phyloP scores from a whole-genome alignment of 140 eudicot species.

The Cichorium intybus region DNA sequence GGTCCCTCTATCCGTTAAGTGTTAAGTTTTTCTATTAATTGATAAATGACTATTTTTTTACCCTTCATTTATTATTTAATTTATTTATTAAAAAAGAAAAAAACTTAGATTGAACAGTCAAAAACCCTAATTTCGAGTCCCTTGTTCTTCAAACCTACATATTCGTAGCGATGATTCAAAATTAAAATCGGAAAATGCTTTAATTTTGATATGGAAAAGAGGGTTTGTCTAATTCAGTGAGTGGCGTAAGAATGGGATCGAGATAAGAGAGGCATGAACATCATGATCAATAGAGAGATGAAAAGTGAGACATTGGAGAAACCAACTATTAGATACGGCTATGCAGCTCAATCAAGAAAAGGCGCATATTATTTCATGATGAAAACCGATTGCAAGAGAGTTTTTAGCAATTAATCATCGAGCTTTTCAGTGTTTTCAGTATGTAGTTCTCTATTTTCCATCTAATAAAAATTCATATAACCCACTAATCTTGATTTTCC shows the following conservation, averaged over 20 bases:
- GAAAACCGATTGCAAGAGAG: slow-evolving; percentile 77
- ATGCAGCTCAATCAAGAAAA: slow-evolving; percentile 82
- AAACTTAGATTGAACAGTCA: slow-evolving; percentile 19
- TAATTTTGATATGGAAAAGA: slow-evolving; percentile 12
- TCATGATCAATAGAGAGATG: slow-evolving; percentile 70
- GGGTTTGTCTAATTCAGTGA: slow-evolving; percentile 18
- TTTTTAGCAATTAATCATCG: slow-evolving; percentile 66
- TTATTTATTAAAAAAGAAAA: too few species aligned
- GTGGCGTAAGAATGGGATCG: slow-evolving; percentile 56
- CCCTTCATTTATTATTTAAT: too few species aligned
- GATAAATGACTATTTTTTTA: too few species aligned
- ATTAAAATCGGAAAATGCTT: slow-evolving; percentile 19
- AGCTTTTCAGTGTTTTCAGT: slow-evolving; percentile 84
- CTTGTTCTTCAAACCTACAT: slow-evolving; percentile 1
- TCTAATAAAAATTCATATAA: background rate
- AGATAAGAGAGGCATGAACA: slow-evolving; percentile 55
- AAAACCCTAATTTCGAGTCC: background rate
- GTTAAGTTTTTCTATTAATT: too few species aligned
- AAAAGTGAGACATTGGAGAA: slow-evolving; percentile 89
- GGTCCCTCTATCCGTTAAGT: too few species aligned
- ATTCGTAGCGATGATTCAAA: slow-evolving; percentile 9
- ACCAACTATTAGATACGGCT: slow-evolving; percentile 67
- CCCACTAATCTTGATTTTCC: background rate
- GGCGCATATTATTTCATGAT: slow-evolving; percentile 81
- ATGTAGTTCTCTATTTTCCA: slow-evolving; percentile 21